Percentiles rank a stretch among this genome's conserved stretches.
phyloP scores from a whole-genome alignment of 2,329 filamentous ascomycete species.

The Metarhizium guizhouense region DNA sequence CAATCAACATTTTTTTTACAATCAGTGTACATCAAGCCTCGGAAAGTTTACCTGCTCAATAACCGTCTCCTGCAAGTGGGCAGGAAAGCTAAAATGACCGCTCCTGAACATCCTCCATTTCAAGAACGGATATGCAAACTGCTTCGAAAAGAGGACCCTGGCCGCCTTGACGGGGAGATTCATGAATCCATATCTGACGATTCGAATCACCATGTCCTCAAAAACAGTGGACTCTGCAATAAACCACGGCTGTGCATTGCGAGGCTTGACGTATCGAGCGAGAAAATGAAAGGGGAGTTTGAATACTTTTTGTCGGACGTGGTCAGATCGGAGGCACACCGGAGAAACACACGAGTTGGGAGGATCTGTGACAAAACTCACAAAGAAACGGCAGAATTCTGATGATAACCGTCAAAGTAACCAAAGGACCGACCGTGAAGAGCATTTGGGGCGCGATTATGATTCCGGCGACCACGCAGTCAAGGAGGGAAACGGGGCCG shows the following conservation, averaged over 20 bases:
- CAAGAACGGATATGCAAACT: slow-evolving; percentile 64
- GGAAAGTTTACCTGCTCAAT: slow-evolving; percentile 18
- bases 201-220: slow-evolving; percentile 69
- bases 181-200: slow-evolving; percentile 69
- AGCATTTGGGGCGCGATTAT: slow-evolving; percentile 66
- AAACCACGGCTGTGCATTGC: slow-evolving; percentile 42
- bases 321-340: not conserved
- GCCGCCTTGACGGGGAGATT: slow-evolving; percentile 60
- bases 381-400: slow-evolving; percentile 61
- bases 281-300: slow-evolving; percentile 5
- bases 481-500: slow-evolving; percentile 63
- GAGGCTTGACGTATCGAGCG: slow-evolving; percentile 10
- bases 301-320: slow-evolving; percentile 1
- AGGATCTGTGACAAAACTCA: slow-evolving; percentile 27
- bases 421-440: slow-evolving; percentile 53
- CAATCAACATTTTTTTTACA: not conserved
- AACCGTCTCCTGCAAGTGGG: slow-evolving; percentile 50
- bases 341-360: not conserved
- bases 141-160: slow-evolving; percentile 68
- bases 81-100: slow-evolving; percentile 52
- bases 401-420: slow-evolving; percentile 48
- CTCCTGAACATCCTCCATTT: slow-evolving; percentile 68
- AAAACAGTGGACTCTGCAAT: slow-evolving; percentile 62
- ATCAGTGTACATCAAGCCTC: not conserved
- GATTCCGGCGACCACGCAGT: slow-evolving; percentile 64